phyloP scores from a whole-genome alignment of 352 stramenopile species.

The Phytophthora hybrid region DNA sequence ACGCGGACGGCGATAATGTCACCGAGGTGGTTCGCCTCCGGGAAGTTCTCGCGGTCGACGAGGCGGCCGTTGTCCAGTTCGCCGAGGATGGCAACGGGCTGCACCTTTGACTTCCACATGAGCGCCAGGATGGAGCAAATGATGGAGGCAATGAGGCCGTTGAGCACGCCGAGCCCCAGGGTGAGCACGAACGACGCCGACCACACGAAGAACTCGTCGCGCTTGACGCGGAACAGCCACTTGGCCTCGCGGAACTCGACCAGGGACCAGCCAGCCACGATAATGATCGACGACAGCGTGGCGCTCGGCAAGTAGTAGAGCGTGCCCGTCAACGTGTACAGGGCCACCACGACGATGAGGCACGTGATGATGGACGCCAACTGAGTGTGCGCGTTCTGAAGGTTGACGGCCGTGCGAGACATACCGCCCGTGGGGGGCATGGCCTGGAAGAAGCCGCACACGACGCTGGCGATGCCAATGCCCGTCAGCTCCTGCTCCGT shows the following conservation, averaged over 20 bases:
- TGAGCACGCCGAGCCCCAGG: conserved; percentile 11
- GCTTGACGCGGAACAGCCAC: conserved; percentile 15
- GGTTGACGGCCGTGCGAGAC: conserved; percentile 16
- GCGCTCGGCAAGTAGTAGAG: conserved; percentile 19
- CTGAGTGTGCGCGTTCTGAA: conserved; percentile 20
- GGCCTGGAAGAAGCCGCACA: conserved; percentile 20
- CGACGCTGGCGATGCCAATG: conserved; percentile 13
- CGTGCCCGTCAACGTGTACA: conserved; percentile 14
- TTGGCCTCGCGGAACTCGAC: conserved; percentile 17
- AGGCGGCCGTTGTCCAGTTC: conserved; percentile 17
- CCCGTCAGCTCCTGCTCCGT: conserved; percentile 16
- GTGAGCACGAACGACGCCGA: conserved; percentile 13
- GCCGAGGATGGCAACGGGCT: conserved; percentile 15
- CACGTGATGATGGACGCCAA: conserved; percentile 13
- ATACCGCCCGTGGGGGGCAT: conserved; percentile 18
- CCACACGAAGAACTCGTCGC: conserved; percentile 20
- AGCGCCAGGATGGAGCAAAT: conserved; percentile 14
- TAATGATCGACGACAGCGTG: conserved; percentile 15
- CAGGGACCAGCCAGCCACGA: conserved; percentile 11
- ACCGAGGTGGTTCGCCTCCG: conserved; percentile 10
- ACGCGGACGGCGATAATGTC: conserved; percentile 15
- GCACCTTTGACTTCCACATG: conserved; percentile 21
- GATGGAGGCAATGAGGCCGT: conserved; percentile 15
- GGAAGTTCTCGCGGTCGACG: conserved; percentile 18
- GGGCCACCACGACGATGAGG: conserved; percentile 14